Evolutionary conservation across 2,329 filamentous ascomycete species (phyloP).

Genomic region (Phialophora expanda): DNA sequence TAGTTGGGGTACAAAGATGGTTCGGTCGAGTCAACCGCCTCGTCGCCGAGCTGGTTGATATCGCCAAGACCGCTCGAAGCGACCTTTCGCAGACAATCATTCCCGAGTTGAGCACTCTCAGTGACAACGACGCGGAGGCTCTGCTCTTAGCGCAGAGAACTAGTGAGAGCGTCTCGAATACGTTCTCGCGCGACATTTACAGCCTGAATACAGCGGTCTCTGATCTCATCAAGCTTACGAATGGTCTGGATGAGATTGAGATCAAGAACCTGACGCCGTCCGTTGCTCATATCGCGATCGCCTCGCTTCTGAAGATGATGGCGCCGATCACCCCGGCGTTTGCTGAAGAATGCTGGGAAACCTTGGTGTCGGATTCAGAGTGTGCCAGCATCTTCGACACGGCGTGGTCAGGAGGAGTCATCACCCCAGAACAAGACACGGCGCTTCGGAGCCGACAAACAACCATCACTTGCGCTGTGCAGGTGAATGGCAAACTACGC

Average conservation of each 20-base stretch:
- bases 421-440: constrained; percentile 47
- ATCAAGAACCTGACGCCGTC: constrained; percentile 52
- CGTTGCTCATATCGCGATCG: constrained; percentile 48
- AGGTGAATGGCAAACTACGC: constrained; percentile 79
- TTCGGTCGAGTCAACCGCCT: constrained; percentile 69
- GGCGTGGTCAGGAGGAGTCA: constrained; percentile 63
- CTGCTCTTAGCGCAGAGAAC: constrained; percentile 72
- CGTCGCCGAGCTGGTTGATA: constrained; percentile 45
- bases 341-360: constrained; percentile 78
- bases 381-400: constrained; percentile 50
- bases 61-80: constrained; percentile 47
- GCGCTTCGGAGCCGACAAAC: constrained; percentile 57
- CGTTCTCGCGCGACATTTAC: constrained; percentile 73
- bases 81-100: constrained; percentile 28
- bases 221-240: constrained; percentile 81
- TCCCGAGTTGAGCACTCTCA: constrained; percentile 37
- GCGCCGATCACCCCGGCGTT: constrained; percentile 81
- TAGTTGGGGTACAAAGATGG: constrained; percentile 82
- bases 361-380: constrained; percentile 56
- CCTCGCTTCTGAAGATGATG: constrained; percentile 70
- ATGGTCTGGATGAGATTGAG: constrained; percentile 56
- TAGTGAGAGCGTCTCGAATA: constrained; percentile 69
- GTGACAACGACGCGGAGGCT: constrained; percentile 51
- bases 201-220: constrained; percentile 83
- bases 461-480: constrained; percentile 67